These are phyloP conservation scores for Epichloe gansuensis DNA, from an alignment of 2,329 filamentous ascomycete species.

Conservation along the genomic window DNA sequence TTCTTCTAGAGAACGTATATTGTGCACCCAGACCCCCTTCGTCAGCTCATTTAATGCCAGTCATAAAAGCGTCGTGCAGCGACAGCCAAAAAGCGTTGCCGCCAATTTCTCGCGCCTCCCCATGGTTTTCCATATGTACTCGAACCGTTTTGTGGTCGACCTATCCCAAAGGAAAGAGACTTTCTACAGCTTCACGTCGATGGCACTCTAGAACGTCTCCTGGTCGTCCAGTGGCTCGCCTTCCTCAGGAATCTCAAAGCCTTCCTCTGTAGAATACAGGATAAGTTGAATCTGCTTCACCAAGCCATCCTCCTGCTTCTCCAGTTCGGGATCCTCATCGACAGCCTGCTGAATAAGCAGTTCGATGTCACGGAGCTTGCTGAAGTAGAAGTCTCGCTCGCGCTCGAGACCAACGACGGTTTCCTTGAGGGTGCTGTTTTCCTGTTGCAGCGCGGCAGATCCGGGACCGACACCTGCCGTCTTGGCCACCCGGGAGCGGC, in stretches of 20 bases:
- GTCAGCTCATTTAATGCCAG: constrained; percentile 4
- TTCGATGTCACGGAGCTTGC: constrained; percentile 95
- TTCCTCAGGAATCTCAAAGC: constrained; percentile 82
- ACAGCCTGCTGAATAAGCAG: constrained; percentile 85
- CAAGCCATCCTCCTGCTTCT: constrained; percentile 84
- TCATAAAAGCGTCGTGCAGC: constrained; percentile 4
- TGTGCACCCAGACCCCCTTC: neutral
- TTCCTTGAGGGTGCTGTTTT: constrained; percentile 85
- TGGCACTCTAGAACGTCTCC: constrained; percentile 54
- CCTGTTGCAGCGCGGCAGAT: constrained; percentile 63
- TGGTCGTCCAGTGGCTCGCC: constrained; percentile 61
- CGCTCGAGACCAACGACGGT: constrained; percentile 90
- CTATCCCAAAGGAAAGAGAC: neutral
- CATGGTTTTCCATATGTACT: neutral
- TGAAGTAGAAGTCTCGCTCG: constrained; percentile 98
- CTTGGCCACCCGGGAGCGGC: constrained; percentile 30
- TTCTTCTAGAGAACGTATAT: constrained; percentile 2
- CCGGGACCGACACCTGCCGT: constrained; percentile 43
- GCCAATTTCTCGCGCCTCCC: neutral
- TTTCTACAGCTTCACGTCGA: neutral
- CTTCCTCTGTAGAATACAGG: constrained; percentile 90
- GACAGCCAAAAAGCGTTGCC: neutral
- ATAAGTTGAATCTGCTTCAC: constrained; percentile 95
- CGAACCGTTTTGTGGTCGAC: neutral
- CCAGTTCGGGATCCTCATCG: constrained; percentile 82